phyloP scores from a whole-genome alignment of 495 filamentous ascomycete genomes.

The Podospora pseudocomata region DNA sequence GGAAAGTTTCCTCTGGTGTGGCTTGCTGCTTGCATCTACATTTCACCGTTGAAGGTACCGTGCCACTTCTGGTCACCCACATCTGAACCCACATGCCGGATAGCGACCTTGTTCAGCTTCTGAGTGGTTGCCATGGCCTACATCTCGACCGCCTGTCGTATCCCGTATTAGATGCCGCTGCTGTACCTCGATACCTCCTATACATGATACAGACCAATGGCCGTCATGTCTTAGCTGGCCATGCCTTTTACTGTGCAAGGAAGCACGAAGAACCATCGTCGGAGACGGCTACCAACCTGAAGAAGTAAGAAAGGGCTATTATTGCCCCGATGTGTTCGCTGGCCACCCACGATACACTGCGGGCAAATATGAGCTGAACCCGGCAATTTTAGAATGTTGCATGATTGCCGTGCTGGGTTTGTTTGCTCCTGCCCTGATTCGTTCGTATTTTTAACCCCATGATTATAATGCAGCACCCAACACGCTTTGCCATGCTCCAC shows the following conservation, averaged over 20 bases:
- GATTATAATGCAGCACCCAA: constrained; percentile 8
- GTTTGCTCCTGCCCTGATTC: constrained; percentile 4
- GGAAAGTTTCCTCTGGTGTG: too few species aligned
- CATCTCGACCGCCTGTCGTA: background rate
- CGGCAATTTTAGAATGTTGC: background rate
- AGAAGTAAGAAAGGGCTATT: constrained; percentile 12
- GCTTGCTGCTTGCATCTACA: background rate
- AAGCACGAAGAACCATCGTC: background rate
- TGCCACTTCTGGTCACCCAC: background rate
- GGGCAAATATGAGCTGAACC: constrained; percentile 4
- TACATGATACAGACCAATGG: background rate
- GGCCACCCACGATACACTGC: background rate
- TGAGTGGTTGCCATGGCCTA: background rate
- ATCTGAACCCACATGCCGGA: background rate
- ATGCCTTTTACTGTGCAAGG: background rate
- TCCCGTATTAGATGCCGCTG: constrained; percentile 5
- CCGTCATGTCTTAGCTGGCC: too few species aligned
- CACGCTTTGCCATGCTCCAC: background rate
- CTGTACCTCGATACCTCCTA: background rate
- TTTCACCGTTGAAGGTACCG: background rate
- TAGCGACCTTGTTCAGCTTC: background rate
- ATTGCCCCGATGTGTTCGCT: constrained; percentile 12
- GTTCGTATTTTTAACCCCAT: constrained; percentile 16
- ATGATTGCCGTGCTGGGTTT: background rate
- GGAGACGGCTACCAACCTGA: too few species aligned